These are phyloP conservation scores for Colletotrichum gigasporum DNA, from an alignment of 2,329 filamentous ascomycete species.

Conservation along the genomic window DNA sequence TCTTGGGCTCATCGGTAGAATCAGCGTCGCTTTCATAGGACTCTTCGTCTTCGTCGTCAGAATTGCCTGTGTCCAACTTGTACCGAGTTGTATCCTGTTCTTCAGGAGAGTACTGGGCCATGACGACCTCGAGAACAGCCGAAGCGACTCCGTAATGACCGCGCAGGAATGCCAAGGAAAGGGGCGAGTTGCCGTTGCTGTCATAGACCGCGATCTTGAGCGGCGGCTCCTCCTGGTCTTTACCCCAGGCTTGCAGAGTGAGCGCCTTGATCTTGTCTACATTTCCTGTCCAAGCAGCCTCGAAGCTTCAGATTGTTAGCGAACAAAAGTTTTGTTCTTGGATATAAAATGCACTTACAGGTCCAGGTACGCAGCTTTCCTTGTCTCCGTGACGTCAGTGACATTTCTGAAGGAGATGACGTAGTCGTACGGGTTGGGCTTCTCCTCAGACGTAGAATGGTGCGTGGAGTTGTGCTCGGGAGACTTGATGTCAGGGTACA, in stretches of 20 bases:
- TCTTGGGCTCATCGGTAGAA: conserved; percentile 49
- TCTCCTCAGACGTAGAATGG: conserved; percentile 29
- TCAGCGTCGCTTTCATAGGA: conserved; percentile 44
- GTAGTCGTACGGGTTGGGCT: conserved; percentile 54
- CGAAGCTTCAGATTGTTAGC: conserved; percentile 61
- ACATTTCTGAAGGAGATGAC: conserved; percentile 61
- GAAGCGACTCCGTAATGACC: conserved; percentile 72
- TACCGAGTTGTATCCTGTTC: conserved; percentile 63
- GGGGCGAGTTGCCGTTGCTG: conserved; percentile 61
- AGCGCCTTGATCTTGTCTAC: conserved; percentile 71
- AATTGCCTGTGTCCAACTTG: conserved; percentile 49
- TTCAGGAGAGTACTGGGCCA: conserved; percentile 71
- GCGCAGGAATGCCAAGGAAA: conserved; percentile 73
- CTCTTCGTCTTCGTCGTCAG: conserved; percentile 47
- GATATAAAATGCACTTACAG: conserved; percentile 56
- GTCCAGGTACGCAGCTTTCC: conserved; percentile 67
- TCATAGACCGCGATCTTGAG: conserved; percentile 72
- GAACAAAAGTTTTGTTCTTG: neutral
- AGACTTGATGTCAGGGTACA: conserved; percentile 64
- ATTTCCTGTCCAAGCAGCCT: conserved; percentile 79
- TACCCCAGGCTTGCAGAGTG: conserved; percentile 68
- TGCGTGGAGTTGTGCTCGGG: conserved; percentile 12
- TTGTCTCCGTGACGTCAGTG: conserved; percentile 64
- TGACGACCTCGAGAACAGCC: conserved; percentile 74
- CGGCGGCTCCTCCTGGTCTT: conserved; percentile 62